phyloP scores from a whole-genome alignment of 345 rosid species.

The Populus simonii region DNA sequence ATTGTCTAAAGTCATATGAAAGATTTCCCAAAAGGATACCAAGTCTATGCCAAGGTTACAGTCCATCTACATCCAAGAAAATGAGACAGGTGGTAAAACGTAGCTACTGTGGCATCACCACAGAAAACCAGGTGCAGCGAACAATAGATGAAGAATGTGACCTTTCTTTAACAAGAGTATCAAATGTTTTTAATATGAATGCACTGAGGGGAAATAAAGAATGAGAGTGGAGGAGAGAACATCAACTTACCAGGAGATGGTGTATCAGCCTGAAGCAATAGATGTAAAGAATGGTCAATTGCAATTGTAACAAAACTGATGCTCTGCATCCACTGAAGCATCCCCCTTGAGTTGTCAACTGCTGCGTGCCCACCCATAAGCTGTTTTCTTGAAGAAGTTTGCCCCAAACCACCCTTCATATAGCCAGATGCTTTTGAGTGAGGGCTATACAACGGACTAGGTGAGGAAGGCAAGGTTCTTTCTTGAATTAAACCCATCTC shows the following conservation, averaged over 20 bases:
- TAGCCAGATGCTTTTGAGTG: conserved; percentile 79
- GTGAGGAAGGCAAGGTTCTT: conserved; percentile 78
- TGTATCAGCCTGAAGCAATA: conserved; percentile 75
- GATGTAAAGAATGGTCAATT: conserved; percentile 77
- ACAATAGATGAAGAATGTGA: neutral
- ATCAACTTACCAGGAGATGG: conserved; percentile 61
- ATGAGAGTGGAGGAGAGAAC: conserved; percentile 3
- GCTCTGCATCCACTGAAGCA: conserved; percentile 97
- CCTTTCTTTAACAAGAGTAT: neutral
- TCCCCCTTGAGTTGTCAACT: conserved; percentile 72
- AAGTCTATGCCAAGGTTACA: neutral
- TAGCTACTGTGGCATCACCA: neutral
- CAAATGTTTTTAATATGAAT: neutral
- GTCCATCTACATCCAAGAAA: neutral
- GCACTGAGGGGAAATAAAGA: neutral
- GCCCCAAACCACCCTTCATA: conserved; percentile 86
- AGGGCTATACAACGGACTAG: conserved; percentile 74
- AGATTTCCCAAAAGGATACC: neutral
- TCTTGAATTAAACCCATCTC: conserved; percentile 93
- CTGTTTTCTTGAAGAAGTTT: conserved; percentile 73
- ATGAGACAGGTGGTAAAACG: neutral
- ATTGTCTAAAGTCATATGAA: neutral
- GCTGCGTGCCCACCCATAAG: conserved; percentile 61
- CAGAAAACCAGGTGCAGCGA: neutral
- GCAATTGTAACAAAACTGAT: conserved; percentile 84